Evolutionary conservation across 2,329 filamentous ascomycete species (phyloP), one percentile per base, ranked within the genome.

Genomic region (Fusarium mangiferae): DNA sequence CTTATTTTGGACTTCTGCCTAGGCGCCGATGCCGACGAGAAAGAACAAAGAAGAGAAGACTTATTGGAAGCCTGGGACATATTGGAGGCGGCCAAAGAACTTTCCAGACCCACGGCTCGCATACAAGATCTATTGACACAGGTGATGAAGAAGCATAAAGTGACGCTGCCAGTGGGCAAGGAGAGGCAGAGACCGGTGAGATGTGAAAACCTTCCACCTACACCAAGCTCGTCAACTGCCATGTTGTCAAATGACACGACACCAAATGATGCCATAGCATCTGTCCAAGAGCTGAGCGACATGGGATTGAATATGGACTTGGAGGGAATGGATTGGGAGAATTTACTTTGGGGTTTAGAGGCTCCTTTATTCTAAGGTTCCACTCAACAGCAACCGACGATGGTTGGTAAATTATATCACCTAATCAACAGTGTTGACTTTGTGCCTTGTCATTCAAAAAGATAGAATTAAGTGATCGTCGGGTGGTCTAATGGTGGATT

Each of bases 291-390:
- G 33, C 76, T 78, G 74, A 75, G 76, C 14, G 72, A 74, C 42
- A 60, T 81, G 2, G 79, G 79, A 33, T 75, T 76, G 1, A 75
- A 77, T 24, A 79, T 80, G 76, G 77, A 81, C n/a, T 55, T 83
- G 28, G 80, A 82, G 48, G 75, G 75, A 11, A 80, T 83, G 69
- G 81, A 83, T 52, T 83, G 81, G 80, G 81, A 82, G 44, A 78
- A 76, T 48, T 60, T 83, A 20, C 77, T 83, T 56, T 82, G 80
- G 77, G 79, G 80, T 2, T 57, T 82, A 28, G 81, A 83, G 51
- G 77, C 81, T 24, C 79, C 81, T 5, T 79, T 82, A 42, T 78
- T 82, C 28, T 81, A 42, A 61, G 35, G 18, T 7, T 22, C 30
- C n/a, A n/a, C 36, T 61, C 44, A 56, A 63, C 58, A 45, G 44